phyloP scores from a whole-genome alignment of 139 green algal species.

The Chlorella sorokiniana region DNA sequence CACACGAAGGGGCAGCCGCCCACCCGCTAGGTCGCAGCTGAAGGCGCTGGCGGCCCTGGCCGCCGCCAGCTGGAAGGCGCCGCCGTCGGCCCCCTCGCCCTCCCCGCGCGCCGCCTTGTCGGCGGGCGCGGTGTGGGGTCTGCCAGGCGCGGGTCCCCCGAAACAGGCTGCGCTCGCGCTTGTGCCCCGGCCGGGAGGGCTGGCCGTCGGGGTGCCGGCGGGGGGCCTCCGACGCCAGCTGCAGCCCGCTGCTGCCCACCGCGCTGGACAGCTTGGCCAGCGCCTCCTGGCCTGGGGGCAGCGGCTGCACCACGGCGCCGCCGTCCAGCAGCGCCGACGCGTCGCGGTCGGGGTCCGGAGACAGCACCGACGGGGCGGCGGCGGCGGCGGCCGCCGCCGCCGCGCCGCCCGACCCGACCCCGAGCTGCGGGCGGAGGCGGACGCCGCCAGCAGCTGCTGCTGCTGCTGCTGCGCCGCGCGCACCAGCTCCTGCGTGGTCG shows the following conservation, averaged over 20 bases:
- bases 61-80: too few relatives aligned
- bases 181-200: not conserved
- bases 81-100: too few relatives aligned
- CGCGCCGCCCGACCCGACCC: not conserved
- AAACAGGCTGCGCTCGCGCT: slow-evolving; percentile 19
- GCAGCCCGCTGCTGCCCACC: not conserved
- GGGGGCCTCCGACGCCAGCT: not conserved
- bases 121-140: slow-evolving; percentile 28
- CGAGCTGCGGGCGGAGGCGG: not conserved
- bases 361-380: not conserved
- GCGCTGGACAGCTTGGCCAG: not conserved
- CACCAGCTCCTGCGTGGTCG: slow-evolving; percentile 28
- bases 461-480: not conserved
- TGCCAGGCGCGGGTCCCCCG: not conserved
- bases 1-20: not conserved
- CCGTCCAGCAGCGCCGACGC: not conserved
- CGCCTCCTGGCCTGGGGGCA: not conserved
- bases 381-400: not conserved
- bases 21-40: not conserved
- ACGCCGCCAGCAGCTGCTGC: not conserved
- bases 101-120: not conserved
- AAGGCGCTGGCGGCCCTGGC: too few relatives aligned
- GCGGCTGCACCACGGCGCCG: not conserved
- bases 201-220: not conserved
- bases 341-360: too few relatives aligned